Conservation (phyloP, 768 basidiomycete species). For the Brasilioporus rufonigricans region DNA sequence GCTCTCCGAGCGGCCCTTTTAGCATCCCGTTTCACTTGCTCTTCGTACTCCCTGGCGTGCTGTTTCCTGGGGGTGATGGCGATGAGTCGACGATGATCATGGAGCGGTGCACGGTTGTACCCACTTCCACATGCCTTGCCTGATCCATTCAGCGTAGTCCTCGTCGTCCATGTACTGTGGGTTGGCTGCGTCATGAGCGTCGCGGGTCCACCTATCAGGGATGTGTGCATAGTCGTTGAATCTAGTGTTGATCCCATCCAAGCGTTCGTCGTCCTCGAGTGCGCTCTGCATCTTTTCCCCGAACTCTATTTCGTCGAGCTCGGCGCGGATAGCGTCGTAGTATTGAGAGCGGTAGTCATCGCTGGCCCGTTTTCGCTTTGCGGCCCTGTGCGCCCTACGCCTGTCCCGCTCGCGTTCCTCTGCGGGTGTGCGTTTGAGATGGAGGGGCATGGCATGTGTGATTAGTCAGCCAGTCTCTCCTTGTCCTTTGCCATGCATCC, state of each 20-base stretch:
- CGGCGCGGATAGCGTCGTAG: conserved; percentile 48
- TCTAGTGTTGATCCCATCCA: conserved; percentile 59
- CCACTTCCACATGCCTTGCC: conserved; percentile 82
- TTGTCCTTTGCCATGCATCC: conserved; percentile 12
- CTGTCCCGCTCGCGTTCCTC: conserved; percentile 48
- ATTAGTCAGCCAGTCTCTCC: conserved; percentile 19
- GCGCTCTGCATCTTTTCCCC: conserved; percentile 72
- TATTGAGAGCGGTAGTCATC: conserved; percentile 4
- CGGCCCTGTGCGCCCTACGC: conserved; percentile 45
- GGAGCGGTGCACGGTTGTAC: conserved; percentile 21
- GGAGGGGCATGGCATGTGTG: conserved; percentile 39
- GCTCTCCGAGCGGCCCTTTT: conserved; percentile 51
- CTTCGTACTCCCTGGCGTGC: conserved; percentile 64
- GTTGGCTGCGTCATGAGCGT: conserved; percentile 43
- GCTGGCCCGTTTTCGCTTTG: conserved; percentile 30
- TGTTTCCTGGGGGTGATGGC: conserved; percentile 49
- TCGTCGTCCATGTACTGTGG: conserved; percentile 72
- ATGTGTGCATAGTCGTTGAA: conserved; percentile 71
- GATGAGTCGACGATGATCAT: conserved; percentile 1
- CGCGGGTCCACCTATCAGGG: conserved; percentile 61
- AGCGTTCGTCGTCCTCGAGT: conserved; percentile 67
- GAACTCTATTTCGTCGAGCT: conserved; percentile 65
- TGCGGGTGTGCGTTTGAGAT: conserved; percentile 61
- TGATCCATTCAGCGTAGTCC: conserved; percentile 84
- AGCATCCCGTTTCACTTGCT: conserved; percentile 55